Conservation (phyloP, 139 green algal genomes). For the Auxenochlorella pyrenoidosa region DNA sequence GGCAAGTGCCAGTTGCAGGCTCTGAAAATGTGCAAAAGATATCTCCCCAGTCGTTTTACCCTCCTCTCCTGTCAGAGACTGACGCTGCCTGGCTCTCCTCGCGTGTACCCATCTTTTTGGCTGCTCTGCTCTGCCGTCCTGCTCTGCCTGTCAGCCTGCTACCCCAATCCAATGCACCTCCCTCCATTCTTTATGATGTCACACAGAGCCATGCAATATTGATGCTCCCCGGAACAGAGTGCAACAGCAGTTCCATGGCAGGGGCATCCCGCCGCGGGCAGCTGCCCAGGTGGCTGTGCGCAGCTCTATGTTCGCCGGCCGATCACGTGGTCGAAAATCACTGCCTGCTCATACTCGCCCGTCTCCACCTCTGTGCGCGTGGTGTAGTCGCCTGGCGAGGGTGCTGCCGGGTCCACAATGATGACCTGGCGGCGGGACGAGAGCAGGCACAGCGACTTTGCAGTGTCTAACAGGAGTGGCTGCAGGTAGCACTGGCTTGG, state of each 20-base stretch:
- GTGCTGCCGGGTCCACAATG: constrained; percentile 65
- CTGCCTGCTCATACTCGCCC: constrained; percentile 82
- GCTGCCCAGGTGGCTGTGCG: no score
- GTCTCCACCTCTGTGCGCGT: constrained; percentile 81
- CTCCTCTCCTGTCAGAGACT: neutral
- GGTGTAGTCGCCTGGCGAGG: constrained; percentile 79
- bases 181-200: neutral
- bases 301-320: constrained; percentile 9
- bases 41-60: neutral
- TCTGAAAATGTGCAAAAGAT: neutral
- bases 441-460: neutral
- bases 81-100: neutral
- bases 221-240: no score
- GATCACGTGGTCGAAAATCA: constrained; percentile 90
- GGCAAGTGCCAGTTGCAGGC: no score
- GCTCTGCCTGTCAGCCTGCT: neutral
- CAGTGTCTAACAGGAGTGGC: neutral
- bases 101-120: no score
- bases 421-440: neutral
- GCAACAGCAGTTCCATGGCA: no score
- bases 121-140: neutral
- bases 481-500: neutral
- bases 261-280: no score
- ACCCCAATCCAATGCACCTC: neutral
- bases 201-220: no score